Percentiles rank a stretch among this genome's conserved stretches.
Evolutionary conservation across 371 early-diverging fungal genomes (phyloP).

Genomic region (Funneliformis caledonium): DNA sequence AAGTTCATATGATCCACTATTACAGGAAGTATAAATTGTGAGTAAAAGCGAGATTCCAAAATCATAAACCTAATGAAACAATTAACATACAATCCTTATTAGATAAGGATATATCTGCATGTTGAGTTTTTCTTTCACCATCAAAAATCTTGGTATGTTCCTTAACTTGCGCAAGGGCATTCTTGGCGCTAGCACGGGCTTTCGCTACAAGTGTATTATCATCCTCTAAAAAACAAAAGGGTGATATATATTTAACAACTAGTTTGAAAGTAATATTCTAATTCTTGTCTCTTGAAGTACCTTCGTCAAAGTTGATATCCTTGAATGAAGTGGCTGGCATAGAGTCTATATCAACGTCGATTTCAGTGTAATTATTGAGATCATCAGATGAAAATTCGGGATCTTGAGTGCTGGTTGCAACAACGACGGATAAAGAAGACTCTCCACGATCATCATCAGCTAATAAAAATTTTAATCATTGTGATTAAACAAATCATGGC

Average conservation of each 20-base stretch:
- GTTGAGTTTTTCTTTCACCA: conserved; percentile 49
- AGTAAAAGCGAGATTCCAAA: not conserved
- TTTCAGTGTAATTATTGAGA: conserved; percentile 39
- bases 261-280: not conserved
- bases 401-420: conserved; percentile 49
- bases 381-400: conserved; percentile 40
- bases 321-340: conserved; percentile 47
- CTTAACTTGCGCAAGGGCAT: conserved; percentile 78
- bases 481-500: conserved; percentile 3
- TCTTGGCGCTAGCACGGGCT: conserved; percentile 77
- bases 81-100: conserved; percentile 55
- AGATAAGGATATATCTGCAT: conserved; percentile 56
- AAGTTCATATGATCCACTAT: conserved; percentile 83
- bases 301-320: conserved; percentile 81
- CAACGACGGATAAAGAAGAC: conserved; percentile 43
- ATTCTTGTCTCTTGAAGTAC: conserved; percentile 27
- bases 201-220: conserved; percentile 73
- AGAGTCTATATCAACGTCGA: conserved; percentile 41
- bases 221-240: conserved; percentile 50
- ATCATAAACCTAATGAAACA: not conserved
- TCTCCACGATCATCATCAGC: not conserved
- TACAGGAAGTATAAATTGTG: not conserved
- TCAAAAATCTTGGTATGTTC: conserved; percentile 77
- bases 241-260: not conserved
- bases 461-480: conserved; percentile 27